Evolutionary conservation across 2,329 filamentous ascomycete genomes (phyloP), one percentile per base, ranked within the genome.

Genomic region (Simplicillium aogashimaense): DNA sequence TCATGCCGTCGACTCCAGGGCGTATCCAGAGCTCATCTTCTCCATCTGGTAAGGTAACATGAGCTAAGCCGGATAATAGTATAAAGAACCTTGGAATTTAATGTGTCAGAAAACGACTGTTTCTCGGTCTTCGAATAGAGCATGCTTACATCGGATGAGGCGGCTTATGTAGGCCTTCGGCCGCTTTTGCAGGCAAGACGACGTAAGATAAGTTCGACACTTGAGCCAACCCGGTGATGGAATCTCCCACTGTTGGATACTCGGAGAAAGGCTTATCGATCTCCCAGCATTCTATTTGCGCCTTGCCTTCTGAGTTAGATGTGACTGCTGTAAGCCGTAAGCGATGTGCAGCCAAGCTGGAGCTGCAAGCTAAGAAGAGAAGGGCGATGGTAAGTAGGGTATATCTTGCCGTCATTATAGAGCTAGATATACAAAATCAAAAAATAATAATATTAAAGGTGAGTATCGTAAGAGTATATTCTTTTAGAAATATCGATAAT

Each of bases 141-240:
- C 15, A 11, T 17, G 10, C 43, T n/a, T 15, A 47, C 45, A 47
- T 47, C 6, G 41, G 43, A 42, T 45, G 39, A 6, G 41, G 43
- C 29, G 45, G 45, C 35, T 40, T 45, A 35, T 45, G 45, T 18
- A 45, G 20, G 3, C 43, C 45, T 35, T 45, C 45, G 15, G 31
- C 38, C 7, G 43, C 43, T 7, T 41, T 41, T 16, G 45, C 36
- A 29, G 45, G 43, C 18, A 47, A 32, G 20, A 45, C 43, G 16
- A 45, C 43, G 29, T 47, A 45, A n/a, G 45, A 45, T 25, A 47
- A 39, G 28, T 47, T 45, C n/a, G 41, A 37, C 20, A 40, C 41
- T 17, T 44, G 34, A 7, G 41, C 45, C 5, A 41, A 17, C 14
- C 29, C 37, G 16, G 31, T 35, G 29, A 47, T 36, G 11, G 43